Conservation (phyloP, 2,329 filamentous ascomycete genomes). For the Cryphonectria parasitica region DNA sequence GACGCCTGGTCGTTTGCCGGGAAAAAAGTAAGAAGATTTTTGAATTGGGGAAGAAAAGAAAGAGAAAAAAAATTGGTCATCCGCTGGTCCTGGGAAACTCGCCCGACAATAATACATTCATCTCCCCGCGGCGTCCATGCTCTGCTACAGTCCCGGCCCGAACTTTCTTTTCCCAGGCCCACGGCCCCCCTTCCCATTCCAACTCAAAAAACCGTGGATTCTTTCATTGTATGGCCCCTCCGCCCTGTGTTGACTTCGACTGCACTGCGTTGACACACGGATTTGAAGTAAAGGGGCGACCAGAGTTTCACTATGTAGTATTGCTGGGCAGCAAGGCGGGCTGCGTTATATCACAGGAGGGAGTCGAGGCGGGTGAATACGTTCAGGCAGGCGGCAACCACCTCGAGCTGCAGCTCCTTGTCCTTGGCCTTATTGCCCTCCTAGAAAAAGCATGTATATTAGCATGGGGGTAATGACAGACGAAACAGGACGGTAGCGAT, state of each 20-base stretch:
- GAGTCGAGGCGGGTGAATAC: constrained; percentile 98
- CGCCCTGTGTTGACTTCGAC: background rate
- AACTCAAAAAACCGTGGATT: background rate
- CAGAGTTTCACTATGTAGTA: constrained; percentile 21
- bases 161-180: background rate
- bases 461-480: background rate
- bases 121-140: background rate
- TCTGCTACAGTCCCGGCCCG: background rate
- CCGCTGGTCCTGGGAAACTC: constrained; percentile 16
- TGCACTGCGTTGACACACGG: background rate
- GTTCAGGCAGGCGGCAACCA: constrained; percentile 93
- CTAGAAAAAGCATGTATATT: constrained; percentile 38
- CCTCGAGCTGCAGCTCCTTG: constrained; percentile 94
- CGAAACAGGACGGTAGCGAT: constrained; percentile 32
- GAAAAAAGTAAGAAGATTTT: background rate
- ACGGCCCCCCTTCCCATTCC: too few species aligned
- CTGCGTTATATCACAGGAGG: constrained; percentile 66
- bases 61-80: background rate
- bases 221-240: background rate
- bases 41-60: background rate
- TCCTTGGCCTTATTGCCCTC: constrained; percentile 87
- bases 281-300: background rate
- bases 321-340: background rate
- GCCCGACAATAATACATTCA: constrained; percentile 8
- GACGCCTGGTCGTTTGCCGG: constrained; percentile 19